phyloP scores from a whole-genome alignment of 2,329 filamentous ascomycete genomes.

The Sarocladium brachiariae region DNA sequence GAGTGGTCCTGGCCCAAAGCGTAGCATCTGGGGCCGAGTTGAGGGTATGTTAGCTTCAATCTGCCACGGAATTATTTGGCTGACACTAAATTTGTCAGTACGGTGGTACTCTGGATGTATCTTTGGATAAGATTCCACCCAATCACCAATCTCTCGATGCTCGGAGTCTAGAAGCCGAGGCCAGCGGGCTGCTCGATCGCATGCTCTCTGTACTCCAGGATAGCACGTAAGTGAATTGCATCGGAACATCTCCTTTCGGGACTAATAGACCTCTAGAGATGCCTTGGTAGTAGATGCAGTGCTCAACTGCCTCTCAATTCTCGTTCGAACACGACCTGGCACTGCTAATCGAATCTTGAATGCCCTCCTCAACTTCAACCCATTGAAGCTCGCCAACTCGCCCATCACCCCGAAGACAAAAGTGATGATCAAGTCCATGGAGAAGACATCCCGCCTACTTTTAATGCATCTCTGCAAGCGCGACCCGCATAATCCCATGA shows the following conservation, averaged over 20 bases:
- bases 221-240: conserved; percentile 54
- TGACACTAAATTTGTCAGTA: conserved; percentile 28
- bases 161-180: conserved; percentile 83
- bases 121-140: conserved; percentile 74
- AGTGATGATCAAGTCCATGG: conserved; percentile 86
- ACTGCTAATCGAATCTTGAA: conserved; percentile 81
- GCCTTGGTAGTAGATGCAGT: conserved; percentile 85
- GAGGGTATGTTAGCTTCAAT: conserved; percentile 63
- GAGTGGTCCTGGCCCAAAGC: conserved; percentile 86
- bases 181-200: conserved; percentile 81
- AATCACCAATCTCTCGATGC: conserved; percentile 76
- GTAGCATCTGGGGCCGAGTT: conserved; percentile 75
- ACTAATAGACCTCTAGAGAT: conserved; percentile 50
- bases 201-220: conserved; percentile 82
- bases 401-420: conserved; percentile 72
- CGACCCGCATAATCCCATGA: conserved; percentile 71
- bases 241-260: conserved; percentile 8
- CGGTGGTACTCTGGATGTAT: conserved; percentile 61
- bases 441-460: conserved; percentile 81
- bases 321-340: conserved; percentile 74
- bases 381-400: conserved; percentile 69
- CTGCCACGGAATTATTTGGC: no score
- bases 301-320: conserved; percentile 75
- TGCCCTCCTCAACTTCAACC: conserved; percentile 85
- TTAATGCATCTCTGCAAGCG: conserved; percentile 81